These are phyloP conservation scores for Nigrograna mackinnonii DNA, from an alignment of 2,329 filamentous ascomycete species.

Conservation along the genomic window DNA sequence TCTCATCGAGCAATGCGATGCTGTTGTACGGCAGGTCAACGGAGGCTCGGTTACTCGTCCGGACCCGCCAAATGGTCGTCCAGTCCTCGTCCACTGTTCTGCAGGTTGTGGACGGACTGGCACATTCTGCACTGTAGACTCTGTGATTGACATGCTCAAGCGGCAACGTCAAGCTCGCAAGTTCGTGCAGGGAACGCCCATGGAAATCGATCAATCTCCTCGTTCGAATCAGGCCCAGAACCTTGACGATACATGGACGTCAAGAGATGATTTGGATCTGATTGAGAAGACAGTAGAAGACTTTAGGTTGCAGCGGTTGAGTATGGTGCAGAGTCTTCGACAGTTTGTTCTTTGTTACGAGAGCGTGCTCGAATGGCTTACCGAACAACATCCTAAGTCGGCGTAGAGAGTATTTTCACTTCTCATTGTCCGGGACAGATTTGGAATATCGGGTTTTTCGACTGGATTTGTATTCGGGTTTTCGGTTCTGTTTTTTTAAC, in stretches of 20 bases:
- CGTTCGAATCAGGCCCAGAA: slow-evolving; percentile 3
- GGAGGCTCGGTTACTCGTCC: slow-evolving; percentile 61
- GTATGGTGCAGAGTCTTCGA: slow-evolving; percentile 93
- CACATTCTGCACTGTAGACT: slow-evolving; percentile 95
- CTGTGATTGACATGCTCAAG: slow-evolving; percentile 94
- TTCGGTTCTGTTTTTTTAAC: no score
- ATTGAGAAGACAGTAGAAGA: slow-evolving; percentile 88
- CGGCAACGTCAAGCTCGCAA: slow-evolving; percentile 63
- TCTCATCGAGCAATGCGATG: slow-evolving; percentile 87
- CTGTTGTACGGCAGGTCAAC: slow-evolving; percentile 59
- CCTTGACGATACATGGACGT: slow-evolving; percentile 60
- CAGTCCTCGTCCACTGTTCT: slow-evolving; percentile 91
- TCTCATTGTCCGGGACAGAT: no score
- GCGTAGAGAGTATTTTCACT: no score
- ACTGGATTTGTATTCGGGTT: no score
- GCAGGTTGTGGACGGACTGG: slow-evolving; percentile 95
- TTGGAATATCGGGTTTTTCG: no score
- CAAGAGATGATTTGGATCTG: slow-evolving; percentile 72
- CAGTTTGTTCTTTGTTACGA: slow-evolving; percentile 98
- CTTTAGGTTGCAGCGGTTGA: slow-evolving; percentile 83
- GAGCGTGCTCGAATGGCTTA: slow-evolving; percentile 86
- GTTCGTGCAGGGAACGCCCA: slow-evolving; percentile 42
- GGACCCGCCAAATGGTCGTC: slow-evolving; percentile 56
- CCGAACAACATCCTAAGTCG: slow-evolving; percentile 46
- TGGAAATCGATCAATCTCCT: slow-evolving; percentile 44